A percentile compares a stretch with the other conserved stretches of the same genome.
Evolutionary conservation across 495 filamentous ascomycete species (phyloP).

Genomic region (Chaetomium cochliodes): DNA sequence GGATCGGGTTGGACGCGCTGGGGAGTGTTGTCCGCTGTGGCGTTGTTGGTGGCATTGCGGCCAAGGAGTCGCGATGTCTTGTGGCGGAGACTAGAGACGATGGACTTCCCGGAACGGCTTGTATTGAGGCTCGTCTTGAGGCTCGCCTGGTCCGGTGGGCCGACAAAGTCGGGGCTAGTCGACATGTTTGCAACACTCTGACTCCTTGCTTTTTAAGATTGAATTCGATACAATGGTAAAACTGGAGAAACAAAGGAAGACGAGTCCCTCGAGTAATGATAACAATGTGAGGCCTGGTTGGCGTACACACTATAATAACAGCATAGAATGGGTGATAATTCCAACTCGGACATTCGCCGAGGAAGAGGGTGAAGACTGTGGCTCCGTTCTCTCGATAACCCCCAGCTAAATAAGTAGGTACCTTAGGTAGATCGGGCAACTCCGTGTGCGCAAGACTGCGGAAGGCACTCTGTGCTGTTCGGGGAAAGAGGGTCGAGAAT

Average conservation of each 20-base stretch:
- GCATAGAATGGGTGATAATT: neutral
- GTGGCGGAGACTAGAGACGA: conserved; percentile 7
- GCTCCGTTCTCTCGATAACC: neutral
- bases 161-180: neutral
- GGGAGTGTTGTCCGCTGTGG: neutral
- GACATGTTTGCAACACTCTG: neutral
- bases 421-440: neutral
- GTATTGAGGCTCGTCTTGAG: neutral
- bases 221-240: neutral
- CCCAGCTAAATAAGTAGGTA: neutral
- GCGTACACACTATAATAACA: neutral
- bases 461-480: neutral
- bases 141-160: conserved; percentile 7
- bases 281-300: neutral
- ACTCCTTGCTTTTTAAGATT: neutral
- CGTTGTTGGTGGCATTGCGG: neutral
- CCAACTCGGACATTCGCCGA: neutral
- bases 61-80: conserved; percentile 12
- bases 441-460: neutral
- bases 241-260: neutral
- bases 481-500: no score
- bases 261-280: conserved; percentile 1
- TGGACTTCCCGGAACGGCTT: neutral
- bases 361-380: neutral
- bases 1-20: neutral